A percentile compares a stretch with the other conserved stretches of the same genome.
Evolutionary conservation across 2,329 filamentous ascomycete species (phyloP).

Genomic region (Daldinia sp.): DNA sequence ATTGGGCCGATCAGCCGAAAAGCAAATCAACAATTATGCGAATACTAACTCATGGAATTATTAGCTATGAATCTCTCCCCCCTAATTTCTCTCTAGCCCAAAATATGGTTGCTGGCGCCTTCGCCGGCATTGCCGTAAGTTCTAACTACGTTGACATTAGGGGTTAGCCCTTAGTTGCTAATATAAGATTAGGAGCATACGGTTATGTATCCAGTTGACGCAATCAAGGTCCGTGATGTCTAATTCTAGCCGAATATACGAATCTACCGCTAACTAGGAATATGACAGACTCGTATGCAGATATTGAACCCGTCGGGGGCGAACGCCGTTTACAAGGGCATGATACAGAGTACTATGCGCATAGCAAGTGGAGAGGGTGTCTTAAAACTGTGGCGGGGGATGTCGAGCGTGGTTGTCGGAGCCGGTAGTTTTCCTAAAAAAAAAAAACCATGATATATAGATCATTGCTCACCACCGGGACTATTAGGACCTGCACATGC

Average conservation of each 20-base stretch:
- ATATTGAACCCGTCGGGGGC: conserved; percentile 81
- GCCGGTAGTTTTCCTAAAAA: conserved; percentile 70
- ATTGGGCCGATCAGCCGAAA: too few relatives aligned
- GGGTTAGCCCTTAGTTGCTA: conserved; percentile 21
- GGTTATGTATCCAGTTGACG: conserved; percentile 98
- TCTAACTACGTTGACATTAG: background rate
- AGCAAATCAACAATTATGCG: background rate
- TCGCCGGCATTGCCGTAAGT: conserved; percentile 89
- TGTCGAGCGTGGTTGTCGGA: conserved; percentile 95
- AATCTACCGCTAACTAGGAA: conserved; percentile 21
- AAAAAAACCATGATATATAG: conserved; percentile 21
- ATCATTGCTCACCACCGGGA: conserved; percentile 29
- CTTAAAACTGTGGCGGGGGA: conserved; percentile 91
- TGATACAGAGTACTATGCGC: conserved; percentile 90
- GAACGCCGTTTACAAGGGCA: conserved; percentile 83
- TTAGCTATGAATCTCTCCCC: conserved; percentile 88
- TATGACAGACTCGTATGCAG: conserved; percentile 90
- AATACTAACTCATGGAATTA: conserved; percentile 30
- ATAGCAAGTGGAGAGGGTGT: conserved; percentile 92
- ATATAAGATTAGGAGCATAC: conserved; percentile 79
- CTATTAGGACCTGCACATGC: conserved; percentile 87
- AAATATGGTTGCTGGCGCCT: conserved; percentile 96
- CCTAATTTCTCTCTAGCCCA: conserved; percentile 92
- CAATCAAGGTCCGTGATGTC: conserved; percentile 79
- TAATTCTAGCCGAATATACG: conserved; percentile 30